phyloP scores from a whole-genome alignment of 495 filamentous ascomycete genomes.

The Penicillium antarcticum region DNA sequence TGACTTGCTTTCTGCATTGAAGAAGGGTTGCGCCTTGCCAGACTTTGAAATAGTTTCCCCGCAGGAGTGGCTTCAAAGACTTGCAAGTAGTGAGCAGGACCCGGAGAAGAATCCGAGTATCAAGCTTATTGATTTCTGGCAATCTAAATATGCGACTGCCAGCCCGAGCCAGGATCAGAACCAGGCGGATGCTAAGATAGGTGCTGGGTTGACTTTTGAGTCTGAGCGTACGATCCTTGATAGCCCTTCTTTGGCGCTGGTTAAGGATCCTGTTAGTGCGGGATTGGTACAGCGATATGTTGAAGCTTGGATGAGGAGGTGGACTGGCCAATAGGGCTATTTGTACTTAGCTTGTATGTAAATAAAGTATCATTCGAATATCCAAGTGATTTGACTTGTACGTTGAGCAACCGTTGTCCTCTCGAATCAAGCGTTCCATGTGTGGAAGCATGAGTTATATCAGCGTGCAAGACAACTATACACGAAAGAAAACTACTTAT shows the following conservation, averaged over 20 bases:
- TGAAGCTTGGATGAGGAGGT: conserved; percentile 19
- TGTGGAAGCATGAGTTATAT: no score
- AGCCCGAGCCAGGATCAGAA: not conserved
- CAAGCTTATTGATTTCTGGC: conserved; percentile 56
- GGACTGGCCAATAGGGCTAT: conserved; percentile 6
- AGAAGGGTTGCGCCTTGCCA: conserved; percentile 27
- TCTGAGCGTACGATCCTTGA: conserved; percentile 17
- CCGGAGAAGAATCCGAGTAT: conserved; percentile 55
- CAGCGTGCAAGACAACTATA: no score
- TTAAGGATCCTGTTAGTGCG: conserved; percentile 16
- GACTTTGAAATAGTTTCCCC: conserved; percentile 45
- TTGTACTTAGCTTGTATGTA: no score
- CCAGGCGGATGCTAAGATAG: not conserved
- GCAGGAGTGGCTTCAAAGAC: conserved; percentile 47
- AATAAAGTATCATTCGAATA: no score
- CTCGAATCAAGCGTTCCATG: no score
- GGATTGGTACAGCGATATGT: conserved; percentile 24
- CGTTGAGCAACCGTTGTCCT: no score
- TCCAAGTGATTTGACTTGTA: no score
- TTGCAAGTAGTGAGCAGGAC: conserved; percentile 44
- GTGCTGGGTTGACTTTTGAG: conserved; percentile 14
- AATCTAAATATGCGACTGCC: conserved; percentile 22
- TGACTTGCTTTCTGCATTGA: conserved; percentile 51
- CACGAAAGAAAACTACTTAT: no score
- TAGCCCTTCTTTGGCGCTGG: conserved; percentile 12